Percentiles rank a stretch among this genome's conserved stretches.
Conservation (phyloP, 352 stramenopile genomes). For the Globisporangium nodosum region DNA sequence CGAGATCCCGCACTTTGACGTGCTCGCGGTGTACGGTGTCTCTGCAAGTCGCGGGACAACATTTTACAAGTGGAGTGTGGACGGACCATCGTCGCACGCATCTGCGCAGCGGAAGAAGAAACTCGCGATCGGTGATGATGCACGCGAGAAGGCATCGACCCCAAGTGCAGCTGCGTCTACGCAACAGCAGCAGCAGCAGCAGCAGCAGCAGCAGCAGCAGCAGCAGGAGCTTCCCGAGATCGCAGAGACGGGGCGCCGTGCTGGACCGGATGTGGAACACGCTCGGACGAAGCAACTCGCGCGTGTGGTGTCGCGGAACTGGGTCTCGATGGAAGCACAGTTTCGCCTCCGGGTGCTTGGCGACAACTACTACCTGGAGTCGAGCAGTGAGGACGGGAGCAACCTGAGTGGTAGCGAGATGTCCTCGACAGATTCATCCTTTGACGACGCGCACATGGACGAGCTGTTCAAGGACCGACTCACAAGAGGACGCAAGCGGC, state of each 20-base stretch:
- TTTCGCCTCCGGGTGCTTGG: constrained; percentile 48
- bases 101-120: constrained; percentile 3
- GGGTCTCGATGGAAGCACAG: constrained; percentile 30
- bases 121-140: not conserved
- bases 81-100: constrained; percentile 55
- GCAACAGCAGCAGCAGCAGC: not conserved
- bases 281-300: constrained; percentile 19
- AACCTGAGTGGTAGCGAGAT: constrained; percentile 14
- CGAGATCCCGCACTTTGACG: constrained; percentile 64
- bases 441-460: constrained; percentile 18
- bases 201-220: not conserved
- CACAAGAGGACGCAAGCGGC: constrained; percentile 14
- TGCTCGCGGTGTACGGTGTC: constrained; percentile 63
- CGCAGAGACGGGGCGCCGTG: not conserved
- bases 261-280: not conserved
- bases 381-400: constrained; percentile 26
- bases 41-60: constrained; percentile 40
- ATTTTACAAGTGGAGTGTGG: constrained; percentile 72
- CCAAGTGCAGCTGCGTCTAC: not conserved
- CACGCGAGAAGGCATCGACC: not conserved
- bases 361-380: constrained; percentile 60
- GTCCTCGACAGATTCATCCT: constrained; percentile 11
- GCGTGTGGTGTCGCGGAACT: constrained; percentile 15
- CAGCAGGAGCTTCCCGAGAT: constrained; percentile 1
- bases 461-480: constrained; percentile 21